Percentiles rank a stretch among this genome's conserved stretches.
These are phyloP conservation scores for Tagetes patula DNA, from an alignment of 129 eudicot genomes.

Conservation along the genomic window DNA sequence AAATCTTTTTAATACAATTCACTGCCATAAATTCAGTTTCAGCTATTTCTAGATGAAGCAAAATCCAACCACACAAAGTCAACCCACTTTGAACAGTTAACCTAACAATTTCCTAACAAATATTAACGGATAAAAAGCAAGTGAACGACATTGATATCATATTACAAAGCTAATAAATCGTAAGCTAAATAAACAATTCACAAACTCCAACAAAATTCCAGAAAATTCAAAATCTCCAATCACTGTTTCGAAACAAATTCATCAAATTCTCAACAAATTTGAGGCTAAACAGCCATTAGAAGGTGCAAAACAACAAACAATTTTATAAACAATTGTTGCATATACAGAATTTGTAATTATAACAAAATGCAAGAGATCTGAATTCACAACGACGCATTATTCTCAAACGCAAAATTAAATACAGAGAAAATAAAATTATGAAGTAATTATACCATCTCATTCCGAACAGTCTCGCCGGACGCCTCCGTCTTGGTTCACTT, in stretches of 20 bases:
- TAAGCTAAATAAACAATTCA: slow-evolving; percentile 2
- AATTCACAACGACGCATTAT: slow-evolving; percentile 18
- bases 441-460: slow-evolving; percentile 65
- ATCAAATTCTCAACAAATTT: background rate
- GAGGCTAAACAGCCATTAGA: slow-evolving; percentile 1
- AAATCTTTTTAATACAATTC: background rate
- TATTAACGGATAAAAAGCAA: slow-evolving; percentile 12
- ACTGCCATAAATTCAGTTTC: background rate
- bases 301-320: background rate
- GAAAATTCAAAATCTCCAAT: background rate
- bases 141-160: slow-evolving; percentile 3
- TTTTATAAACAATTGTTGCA: background rate
- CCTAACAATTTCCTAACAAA: slow-evolving; percentile 32
- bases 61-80: slow-evolving; percentile 25
- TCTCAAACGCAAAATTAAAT: slow-evolving; percentile 10
- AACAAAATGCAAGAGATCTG: slow-evolving; percentile 48
- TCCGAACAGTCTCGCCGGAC: slow-evolving; percentile 38
- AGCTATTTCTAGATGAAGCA: slow-evolving; percentile 7
- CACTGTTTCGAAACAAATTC: background rate
- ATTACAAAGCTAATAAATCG: slow-evolving; percentile 15
- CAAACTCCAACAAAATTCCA: slow-evolving; percentile 4
- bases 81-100: slow-evolving; percentile 37
- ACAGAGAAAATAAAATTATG: slow-evolving; percentile 14
- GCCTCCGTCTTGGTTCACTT: slow-evolving; percentile 66
- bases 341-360: background rate